Evolutionary conservation across 2,329 filamentous ascomycete genomes (phyloP).

Genomic region (Apiospora malaysiana): DNA sequence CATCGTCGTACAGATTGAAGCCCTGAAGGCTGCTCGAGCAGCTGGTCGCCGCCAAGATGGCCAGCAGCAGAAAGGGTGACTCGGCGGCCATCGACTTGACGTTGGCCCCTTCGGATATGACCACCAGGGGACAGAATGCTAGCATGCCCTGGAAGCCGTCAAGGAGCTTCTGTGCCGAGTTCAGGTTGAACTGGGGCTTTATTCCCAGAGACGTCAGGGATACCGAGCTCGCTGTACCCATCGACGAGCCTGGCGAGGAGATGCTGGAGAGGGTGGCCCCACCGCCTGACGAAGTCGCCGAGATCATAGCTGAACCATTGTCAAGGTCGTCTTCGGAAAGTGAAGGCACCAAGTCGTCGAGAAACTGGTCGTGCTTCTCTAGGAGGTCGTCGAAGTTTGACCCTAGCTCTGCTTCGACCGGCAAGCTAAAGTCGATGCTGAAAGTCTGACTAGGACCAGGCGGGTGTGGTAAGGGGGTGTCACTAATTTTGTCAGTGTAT

Average conservation of each 20-base stretch:
- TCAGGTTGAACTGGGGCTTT: slow-evolving; percentile 60
- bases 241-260: slow-evolving; percentile 33
- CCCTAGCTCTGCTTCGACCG: slow-evolving; percentile 44
- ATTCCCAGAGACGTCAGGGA: slow-evolving; percentile 48
- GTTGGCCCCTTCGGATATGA: slow-evolving; percentile 46
- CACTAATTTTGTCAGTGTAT: not conserved
- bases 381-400: slow-evolving; percentile 50
- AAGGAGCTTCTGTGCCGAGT: slow-evolving; percentile 56
- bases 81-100: slow-evolving; percentile 51
- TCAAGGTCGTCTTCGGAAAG: slow-evolving; percentile 35
- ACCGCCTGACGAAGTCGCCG: slow-evolving; percentile 22
- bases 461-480: slow-evolving; percentile 36
- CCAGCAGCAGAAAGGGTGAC: slow-evolving; percentile 59
- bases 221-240: slow-evolving; percentile 37
- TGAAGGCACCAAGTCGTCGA: slow-evolving; percentile 48
- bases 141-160: slow-evolving; percentile 51
- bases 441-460: slow-evolving; percentile 55
- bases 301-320: slow-evolving; percentile 27
- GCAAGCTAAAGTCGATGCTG: slow-evolving; percentile 58
- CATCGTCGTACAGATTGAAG: slow-evolving; percentile 60
- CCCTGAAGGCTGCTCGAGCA: slow-evolving; percentile 55
- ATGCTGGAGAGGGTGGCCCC: slow-evolving; percentile 34
- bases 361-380: slow-evolving; percentile 47
- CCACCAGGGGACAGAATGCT: slow-evolving; percentile 49
- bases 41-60: slow-evolving; percentile 58